Conservation (phyloP, 768 basidiomycete genomes). For the Termitomyces sp. region DNA sequence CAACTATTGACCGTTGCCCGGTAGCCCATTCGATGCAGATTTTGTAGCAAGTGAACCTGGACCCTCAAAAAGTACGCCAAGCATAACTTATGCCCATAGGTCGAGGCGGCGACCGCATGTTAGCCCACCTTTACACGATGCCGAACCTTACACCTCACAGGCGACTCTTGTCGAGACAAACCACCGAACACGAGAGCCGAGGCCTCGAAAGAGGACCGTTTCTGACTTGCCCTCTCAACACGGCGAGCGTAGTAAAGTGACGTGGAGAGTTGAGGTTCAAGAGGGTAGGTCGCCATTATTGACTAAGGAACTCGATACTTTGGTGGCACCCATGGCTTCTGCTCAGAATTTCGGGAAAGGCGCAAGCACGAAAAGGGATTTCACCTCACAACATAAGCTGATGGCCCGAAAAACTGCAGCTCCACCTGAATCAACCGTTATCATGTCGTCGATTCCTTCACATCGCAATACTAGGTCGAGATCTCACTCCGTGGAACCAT, state of each 20-base stretch:
- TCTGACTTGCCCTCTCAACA: neutral
- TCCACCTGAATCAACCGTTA: neutral
- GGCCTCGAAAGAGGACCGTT: neutral
- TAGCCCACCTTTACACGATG: neutral
- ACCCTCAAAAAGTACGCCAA: neutral
- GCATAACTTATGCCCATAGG: neutral
- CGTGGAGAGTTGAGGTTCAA: neutral
- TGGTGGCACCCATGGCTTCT: neutral
- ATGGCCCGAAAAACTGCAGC: conserved; percentile 4
- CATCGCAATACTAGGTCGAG: conserved; percentile 29
- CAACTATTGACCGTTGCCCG: neutral
- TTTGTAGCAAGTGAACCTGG: conserved; percentile 3
- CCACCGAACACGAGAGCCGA: neutral
- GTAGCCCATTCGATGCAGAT: neutral
- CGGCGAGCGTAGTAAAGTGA: neutral
- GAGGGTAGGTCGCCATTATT: neutral
- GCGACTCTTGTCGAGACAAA: conserved; percentile 11
- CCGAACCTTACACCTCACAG: conserved; percentile 11
- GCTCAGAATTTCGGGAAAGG: neutral
- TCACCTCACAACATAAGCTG: neutral
- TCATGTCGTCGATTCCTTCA: conserved; percentile 16
- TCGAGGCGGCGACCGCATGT: neutral
- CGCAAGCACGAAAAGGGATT: neutral
- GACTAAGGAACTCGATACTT: neutral
- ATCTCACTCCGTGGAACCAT: conserved; percentile 27